Base-by-base conservation (phyloP, 179 eudicot genomes). In the Silene coronaria region DNA sequence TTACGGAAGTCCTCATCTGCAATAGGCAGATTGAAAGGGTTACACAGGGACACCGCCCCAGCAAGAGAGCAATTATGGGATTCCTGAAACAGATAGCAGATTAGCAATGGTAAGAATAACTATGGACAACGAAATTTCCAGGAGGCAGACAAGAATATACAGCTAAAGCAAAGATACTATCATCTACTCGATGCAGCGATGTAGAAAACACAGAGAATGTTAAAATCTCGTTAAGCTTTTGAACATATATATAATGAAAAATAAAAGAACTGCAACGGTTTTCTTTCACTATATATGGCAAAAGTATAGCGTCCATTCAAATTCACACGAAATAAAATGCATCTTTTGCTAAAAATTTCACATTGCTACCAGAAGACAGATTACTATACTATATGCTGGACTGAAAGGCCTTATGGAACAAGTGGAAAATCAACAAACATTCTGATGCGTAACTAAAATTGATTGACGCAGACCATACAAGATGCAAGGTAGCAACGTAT, bases 1-100 rank as follows among this genome's bases (percentile, higher is more conserved):
- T 92, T 92, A 28, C 62, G 94, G 74, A 95, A 90, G 78, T 95
- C 95, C 84, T 95, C 97, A 82, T 90, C 91, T 67, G 99, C 95
- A 70, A 92, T 82, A 71, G 91, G 91, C 77, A 95, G 86, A 81
- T 95, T 86, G 88, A 95, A 95, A 65, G 99, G 99, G 84, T 92
- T 95, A 84, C 99, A 95, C 83, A 95, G 82, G 71, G 97, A 90
- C 78, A 90, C 93, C 12, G 97, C 99, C 51, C 99, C 99, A 71
- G 97, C 84, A 72, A 95, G 91, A 53, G 84, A 84, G 81, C 96
- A 88, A 48, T 82, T 76, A 70, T 75, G 76, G 24, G 96, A 84
- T 84, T 91, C 96, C 97, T 92, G 91, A 32, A 80, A 30, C 51
- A 75, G 55, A 73, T 5, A 53, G 45, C 28, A 64, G 27, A 73